Percentiles rank a stretch among this genome's conserved stretches.
Conservation (phyloP, 768 basidiomycete species). For the Boletales sp. region DNA sequence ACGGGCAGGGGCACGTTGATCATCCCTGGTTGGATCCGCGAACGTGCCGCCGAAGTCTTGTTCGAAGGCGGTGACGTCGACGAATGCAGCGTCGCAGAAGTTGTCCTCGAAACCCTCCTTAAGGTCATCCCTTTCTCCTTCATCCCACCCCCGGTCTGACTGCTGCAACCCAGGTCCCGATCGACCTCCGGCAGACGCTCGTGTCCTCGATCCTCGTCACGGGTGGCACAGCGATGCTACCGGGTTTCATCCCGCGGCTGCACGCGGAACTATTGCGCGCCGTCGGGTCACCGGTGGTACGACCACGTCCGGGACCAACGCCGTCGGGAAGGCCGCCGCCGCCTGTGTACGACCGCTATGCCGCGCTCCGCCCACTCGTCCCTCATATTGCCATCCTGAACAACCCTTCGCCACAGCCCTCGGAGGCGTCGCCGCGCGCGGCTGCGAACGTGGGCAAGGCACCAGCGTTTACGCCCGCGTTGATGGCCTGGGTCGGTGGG, state of each 20-base stretch:
- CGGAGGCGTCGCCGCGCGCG: slow-evolving; percentile 47
- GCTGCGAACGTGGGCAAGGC: slow-evolving; percentile 73
- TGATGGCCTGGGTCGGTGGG: slow-evolving; percentile 90
- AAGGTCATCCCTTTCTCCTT: slow-evolving; percentile 46
- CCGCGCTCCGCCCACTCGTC: slow-evolving; percentile 63
- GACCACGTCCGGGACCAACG: slow-evolving; percentile 31
- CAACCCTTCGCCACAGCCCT: slow-evolving; percentile 62
- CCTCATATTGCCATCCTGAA: slow-evolving; percentile 81
- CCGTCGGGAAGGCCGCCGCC: slow-evolving; percentile 38
- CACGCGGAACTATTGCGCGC: slow-evolving; percentile 69
- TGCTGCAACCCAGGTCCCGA: slow-evolving; percentile 59
- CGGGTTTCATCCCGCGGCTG: slow-evolving; percentile 90
- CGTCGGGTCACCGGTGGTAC: slow-evolving; percentile 40
- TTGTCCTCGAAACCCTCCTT: slow-evolving; percentile 72
- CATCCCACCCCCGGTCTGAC: neutral
- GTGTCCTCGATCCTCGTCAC: slow-evolving; percentile 80
- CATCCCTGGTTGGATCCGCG: slow-evolving; percentile 94
- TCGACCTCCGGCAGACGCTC: slow-evolving; percentile 84
- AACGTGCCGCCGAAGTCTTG: slow-evolving; percentile 85
- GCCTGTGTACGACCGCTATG: slow-evolving; percentile 71
- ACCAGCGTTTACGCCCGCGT: slow-evolving; percentile 79
- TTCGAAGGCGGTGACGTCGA: slow-evolving; percentile 91
- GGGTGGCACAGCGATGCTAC: slow-evolving; percentile 89
- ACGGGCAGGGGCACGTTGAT: slow-evolving; percentile 75
- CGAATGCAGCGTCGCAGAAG: slow-evolving; percentile 78